Evolutionary conservation across 257 asterid species (phyloP).

Genomic region (Cinchona pubescens): DNA sequence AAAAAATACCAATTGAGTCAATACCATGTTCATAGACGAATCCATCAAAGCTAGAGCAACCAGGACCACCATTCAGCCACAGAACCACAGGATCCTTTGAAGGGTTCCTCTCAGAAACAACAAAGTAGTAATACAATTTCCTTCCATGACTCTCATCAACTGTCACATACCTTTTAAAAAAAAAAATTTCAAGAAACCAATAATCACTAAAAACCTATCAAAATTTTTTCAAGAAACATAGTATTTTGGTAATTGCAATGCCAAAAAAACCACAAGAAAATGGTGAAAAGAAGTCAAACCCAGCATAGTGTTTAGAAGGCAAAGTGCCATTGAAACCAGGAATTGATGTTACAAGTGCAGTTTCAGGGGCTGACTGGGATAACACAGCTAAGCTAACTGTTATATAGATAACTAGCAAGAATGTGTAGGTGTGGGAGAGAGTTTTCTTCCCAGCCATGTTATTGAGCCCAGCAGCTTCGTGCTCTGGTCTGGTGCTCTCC

Average conservation of each 20-base stretch:
- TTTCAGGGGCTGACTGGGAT: constrained; percentile 58
- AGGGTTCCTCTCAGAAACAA: constrained; percentile 73
- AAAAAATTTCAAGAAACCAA: background rate
- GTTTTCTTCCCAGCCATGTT: constrained; percentile 11
- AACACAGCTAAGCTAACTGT: constrained; percentile 19
- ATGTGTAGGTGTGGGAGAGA: background rate
- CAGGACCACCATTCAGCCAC: constrained; percentile 99
- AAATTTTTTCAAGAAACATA: constrained; percentile 10
- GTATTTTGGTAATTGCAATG: background rate
- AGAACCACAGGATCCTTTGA: constrained; percentile 79
- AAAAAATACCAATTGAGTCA: background rate
- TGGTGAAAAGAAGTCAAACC: constrained; percentile 34
- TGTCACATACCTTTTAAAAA: constrained; percentile 54
- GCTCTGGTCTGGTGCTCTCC: background rate
- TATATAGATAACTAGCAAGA: constrained; percentile 2
- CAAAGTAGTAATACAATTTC: constrained; percentile 78
- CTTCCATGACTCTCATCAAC: constrained; percentile 63
- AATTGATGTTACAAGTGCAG: constrained; percentile 46
- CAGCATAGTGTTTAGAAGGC: constrained; percentile 87
- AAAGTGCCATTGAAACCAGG: constrained; percentile 77
- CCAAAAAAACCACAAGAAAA: background rate
- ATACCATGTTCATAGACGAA: constrained; percentile 93
- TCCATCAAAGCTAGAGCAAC: constrained; percentile 98
- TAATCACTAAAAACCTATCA: background rate
- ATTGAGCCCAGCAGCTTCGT: background rate